Evolutionary conservation across 2,329 filamentous ascomycete species (phyloP), one percentile per base, ranked within the genome.

Genomic region (Xylaria sp.): DNA sequence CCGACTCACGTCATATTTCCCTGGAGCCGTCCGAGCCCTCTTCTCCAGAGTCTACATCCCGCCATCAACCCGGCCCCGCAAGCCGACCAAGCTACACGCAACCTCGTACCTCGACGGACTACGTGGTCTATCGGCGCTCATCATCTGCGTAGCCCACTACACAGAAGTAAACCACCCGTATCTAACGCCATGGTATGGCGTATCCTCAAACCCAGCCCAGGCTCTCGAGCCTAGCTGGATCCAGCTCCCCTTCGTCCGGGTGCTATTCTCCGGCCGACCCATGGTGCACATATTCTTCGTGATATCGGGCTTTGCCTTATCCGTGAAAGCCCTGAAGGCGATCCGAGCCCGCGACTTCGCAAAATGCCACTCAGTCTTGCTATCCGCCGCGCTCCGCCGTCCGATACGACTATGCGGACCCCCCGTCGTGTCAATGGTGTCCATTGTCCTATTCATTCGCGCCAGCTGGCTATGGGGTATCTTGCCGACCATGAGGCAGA

Each of bases 271-370:
- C 17, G 83, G 83, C 20, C 79, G 81, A 20, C 82, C 83, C 9
- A 83, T 84, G 82, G 84, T 86, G 2, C 81, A 84, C 72, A 80
- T 86, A 56, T 86, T 86, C 75, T 86, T 86, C 74, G 80, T 86
- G 71, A 83, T 86, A 42, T 85, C 83, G 1, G 84, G 84, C 44
- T 85, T 83, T 68, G 83, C 81, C 3, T 78, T 86, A 26, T 80
- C 83, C 7, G 80, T 81, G 71, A 83, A 83, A 69, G 81, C 83
- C 2, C 74, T 86, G 31, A 78, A 79, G 61, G 77, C 79, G 38
- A 79, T 83, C 7, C 82, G 81, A 63, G 73, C 77, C 10, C 77
- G 80, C 46, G 77, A 83, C 65, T 76, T 78, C 60, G 77, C 78
- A 17, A 76, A 77, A 9, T 79, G 81, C 60, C 79, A 79, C 63